Evolutionary conservation across 2,329 filamentous ascomycete genomes (phyloP).

Genomic region (Aschersonia sp.): DNA sequence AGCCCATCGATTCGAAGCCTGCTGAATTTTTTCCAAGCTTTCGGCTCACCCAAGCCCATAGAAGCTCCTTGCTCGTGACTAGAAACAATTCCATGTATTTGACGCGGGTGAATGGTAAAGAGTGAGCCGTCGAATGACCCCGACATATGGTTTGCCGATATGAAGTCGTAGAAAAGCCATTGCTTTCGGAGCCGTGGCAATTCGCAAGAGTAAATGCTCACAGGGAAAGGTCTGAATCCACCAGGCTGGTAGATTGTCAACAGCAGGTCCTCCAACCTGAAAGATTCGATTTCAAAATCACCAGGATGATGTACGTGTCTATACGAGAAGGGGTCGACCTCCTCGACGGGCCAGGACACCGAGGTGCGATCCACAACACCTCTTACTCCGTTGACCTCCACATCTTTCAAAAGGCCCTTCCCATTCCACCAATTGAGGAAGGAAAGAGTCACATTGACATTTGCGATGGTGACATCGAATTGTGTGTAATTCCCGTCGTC

Average conservation of each 20-base stretch:
- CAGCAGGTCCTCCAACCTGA: conserved; percentile 88
- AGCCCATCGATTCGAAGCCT: conserved; percentile 84
- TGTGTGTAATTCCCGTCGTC: conserved; percentile 97
- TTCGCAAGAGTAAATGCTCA: conserved; percentile 93
- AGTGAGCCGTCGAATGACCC: conserved; percentile 90
- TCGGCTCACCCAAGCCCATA: conserved; percentile 44
- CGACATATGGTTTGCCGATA: conserved; percentile 91
- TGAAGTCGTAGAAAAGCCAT: conserved; percentile 95
- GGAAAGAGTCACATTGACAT: conserved; percentile 89
- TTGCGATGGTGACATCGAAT: conserved; percentile 89
- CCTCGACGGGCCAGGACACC: conserved; percentile 50
- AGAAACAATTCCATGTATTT: conserved; percentile 68
- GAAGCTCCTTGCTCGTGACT: conserved; percentile 38
- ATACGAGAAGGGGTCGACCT: conserved; percentile 72
- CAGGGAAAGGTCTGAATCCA: conserved; percentile 83
- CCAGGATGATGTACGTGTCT: conserved; percentile 78
- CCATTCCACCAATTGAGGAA: conserved; percentile 99
- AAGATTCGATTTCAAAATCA: conserved; percentile 93
- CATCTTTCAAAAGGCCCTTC: conserved; percentile 78
- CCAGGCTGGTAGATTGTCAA: conserved; percentile 84
- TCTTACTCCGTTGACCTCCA: conserved; percentile 85
- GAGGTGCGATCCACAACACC: conserved; percentile 85
- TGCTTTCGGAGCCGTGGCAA: conserved; percentile 86
- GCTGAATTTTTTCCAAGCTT: conserved; percentile 90
- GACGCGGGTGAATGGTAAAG: conserved; percentile 91